These are phyloP conservation scores for Clohesyomyces aquaticus DNA, from an alignment of 495 filamentous ascomycete species.

Conservation along the genomic window DNA sequence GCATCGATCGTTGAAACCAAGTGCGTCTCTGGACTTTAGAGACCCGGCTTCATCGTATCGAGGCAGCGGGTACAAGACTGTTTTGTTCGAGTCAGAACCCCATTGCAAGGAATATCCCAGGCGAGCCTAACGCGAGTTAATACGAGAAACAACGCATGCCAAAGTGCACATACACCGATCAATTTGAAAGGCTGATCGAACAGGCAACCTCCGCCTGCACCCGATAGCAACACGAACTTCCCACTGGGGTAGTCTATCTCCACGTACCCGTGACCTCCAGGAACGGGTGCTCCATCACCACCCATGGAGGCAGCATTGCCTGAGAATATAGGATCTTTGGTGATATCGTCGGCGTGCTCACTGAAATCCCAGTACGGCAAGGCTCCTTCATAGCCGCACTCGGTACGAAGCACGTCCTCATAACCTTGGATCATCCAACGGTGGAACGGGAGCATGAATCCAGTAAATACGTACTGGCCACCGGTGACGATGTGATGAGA, in stretches of 20 bases:
- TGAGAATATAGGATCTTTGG: conserved; percentile 4
- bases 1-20: conserved; percentile 6
- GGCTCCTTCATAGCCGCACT: conserved; percentile 17
- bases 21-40: neutral
- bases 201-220: neutral
- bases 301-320: neutral
- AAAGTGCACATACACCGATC: neutral
- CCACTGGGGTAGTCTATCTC: neutral
- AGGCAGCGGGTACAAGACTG: neutral
- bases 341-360: neutral
- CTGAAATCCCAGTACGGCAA: conserved; percentile 15
- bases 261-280: conserved; percentile 1
- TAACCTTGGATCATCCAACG: conserved; percentile 7
- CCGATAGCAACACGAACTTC: neutral
- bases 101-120: neutral
- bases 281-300: neutral
- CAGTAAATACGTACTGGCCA: neutral
- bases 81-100: neutral
- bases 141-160: neutral
- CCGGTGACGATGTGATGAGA: neutral
- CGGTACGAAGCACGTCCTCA: conserved; percentile 9
- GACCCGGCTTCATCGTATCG: neutral
- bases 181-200: neutral
- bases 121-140: neutral
- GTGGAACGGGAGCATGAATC: conserved; percentile 1